These are phyloP conservation scores for Leonotis leonurus DNA, from an alignment of 257 asterid genomes.

Conservation along the genomic window DNA sequence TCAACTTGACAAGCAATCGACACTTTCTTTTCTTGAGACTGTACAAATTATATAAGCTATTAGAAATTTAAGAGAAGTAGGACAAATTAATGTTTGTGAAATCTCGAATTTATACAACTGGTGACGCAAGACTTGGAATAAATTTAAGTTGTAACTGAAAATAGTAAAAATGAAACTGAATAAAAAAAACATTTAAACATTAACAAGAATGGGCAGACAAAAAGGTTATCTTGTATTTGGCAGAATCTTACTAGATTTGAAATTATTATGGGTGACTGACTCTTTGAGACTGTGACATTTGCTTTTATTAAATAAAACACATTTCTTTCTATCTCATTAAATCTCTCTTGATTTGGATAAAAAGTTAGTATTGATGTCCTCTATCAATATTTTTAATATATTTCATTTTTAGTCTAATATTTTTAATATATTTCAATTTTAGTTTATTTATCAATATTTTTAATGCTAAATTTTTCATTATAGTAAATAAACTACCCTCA, in stretches of 20 bases:
- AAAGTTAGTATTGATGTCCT: too few relatives aligned
- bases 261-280: not conserved
- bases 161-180: not conserved
- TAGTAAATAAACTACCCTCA: too few relatives aligned
- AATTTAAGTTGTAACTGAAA: not conserved
- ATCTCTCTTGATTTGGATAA: too few relatives aligned
- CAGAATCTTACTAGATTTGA: not conserved
- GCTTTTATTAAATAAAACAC: too few relatives aligned
- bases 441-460: too few relatives aligned
- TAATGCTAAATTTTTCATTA: too few relatives aligned
- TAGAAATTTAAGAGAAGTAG: not conserved
- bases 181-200: not conserved
- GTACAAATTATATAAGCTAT: too few relatives aligned
- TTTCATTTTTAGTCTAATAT: too few relatives aligned
- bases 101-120: not conserved
- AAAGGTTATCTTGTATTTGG: not conserved
- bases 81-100: not conserved
- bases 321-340: too few relatives aligned
- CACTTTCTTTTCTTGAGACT: not conserved
- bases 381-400: too few relatives aligned
- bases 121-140: not conserved
- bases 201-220: conserved; percentile 11
- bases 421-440: too few relatives aligned
- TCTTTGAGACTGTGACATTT: too few relatives aligned
- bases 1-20: not conserved